These are phyloP conservation scores for Zopfochytrium polystomum DNA, from an alignment of 371 early-diverging fungal species.

Conservation along the genomic window DNA sequence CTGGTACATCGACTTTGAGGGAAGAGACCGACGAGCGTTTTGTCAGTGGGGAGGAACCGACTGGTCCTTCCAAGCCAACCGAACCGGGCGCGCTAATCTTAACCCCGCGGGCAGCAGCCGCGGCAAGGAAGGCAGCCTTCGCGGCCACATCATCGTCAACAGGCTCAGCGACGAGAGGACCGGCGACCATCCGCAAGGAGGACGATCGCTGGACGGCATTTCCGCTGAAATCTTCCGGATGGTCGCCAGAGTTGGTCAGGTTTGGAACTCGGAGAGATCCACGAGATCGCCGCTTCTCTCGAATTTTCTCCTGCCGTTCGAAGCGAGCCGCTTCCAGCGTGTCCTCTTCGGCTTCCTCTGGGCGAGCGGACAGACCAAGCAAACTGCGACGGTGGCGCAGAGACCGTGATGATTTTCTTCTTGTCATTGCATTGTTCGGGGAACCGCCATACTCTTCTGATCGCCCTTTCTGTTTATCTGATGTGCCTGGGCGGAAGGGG, in stretches of 20 bases:
- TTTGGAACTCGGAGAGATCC: too few relatives aligned
- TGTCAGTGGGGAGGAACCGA: not conserved
- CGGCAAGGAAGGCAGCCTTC: conserved; percentile 30
- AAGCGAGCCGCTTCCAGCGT: conserved; percentile 32
- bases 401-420: too few relatives aligned
- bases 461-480: too few relatives aligned
- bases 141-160: conserved; percentile 10
- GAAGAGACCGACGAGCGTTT: conserved; percentile 17
- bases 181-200: not conserved
- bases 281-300: conserved; percentile 40
- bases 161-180: not conserved
- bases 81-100: conserved; percentile 19
- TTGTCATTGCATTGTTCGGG: too few relatives aligned
- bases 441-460: too few relatives aligned
- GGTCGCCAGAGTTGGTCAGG: too few relatives aligned
- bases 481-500: too few relatives aligned
- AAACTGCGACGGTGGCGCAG: conserved; percentile 28
- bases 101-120: conserved; percentile 26
- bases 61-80: not conserved
- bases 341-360: conserved; percentile 24
- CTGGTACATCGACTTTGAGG: conserved; percentile 19
- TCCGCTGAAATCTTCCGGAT: too few relatives aligned
- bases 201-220: not conserved
- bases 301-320: conserved; percentile 45
- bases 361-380: conserved; percentile 23